These are phyloP conservation scores for Rhodotorula paludigena DNA, from an alignment of 768 basidiomycete species.

Conservation along the genomic window DNA sequence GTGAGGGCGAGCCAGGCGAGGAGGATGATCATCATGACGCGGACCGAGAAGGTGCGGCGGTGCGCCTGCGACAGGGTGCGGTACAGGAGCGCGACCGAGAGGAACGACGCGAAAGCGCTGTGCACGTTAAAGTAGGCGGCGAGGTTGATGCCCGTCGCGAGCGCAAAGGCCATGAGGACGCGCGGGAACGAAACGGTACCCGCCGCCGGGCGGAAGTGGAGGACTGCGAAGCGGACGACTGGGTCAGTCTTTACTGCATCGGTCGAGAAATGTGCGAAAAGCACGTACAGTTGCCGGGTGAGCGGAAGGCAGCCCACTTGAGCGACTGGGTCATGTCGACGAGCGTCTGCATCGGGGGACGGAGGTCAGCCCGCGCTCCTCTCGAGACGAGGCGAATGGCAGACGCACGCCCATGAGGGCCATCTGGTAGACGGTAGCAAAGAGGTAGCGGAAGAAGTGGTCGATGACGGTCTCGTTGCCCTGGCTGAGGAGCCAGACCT, in stretches of 20 bases:
- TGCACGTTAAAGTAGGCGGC: constrained; percentile 7
- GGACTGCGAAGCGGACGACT: background rate
- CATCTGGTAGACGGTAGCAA: constrained; percentile 13
- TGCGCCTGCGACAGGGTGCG: background rate
- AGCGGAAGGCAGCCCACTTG: constrained; percentile 16
- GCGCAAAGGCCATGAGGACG: background rate
- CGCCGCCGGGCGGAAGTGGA: constrained; percentile 18
- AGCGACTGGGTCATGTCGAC: constrained; percentile 11
- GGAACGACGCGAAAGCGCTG: background rate
- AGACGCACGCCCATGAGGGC: constrained; percentile 4
- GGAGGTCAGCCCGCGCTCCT: no score
- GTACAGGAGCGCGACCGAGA: constrained; percentile 12
- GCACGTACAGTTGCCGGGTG: constrained; percentile 9
- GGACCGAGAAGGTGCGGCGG: constrained; percentile 11
- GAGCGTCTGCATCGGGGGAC: background rate
- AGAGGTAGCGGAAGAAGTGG: constrained; percentile 16
- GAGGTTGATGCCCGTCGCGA: constrained; percentile 23
- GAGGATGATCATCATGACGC: constrained; percentile 3
- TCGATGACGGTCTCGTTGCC: constrained; percentile 1
- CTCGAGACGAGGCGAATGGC: no score
- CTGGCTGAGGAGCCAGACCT: constrained; percentile 5
- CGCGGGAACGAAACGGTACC: background rate
- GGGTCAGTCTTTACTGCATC: background rate
- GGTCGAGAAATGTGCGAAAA: background rate
- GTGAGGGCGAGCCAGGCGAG: constrained; percentile 10